A percentile compares a stretch with the other conserved stretches of the same genome.
These are phyloP conservation scores for Boletus patriciae DNA, from an alignment of 768 basidiomycete genomes.

Conservation along the genomic window DNA sequence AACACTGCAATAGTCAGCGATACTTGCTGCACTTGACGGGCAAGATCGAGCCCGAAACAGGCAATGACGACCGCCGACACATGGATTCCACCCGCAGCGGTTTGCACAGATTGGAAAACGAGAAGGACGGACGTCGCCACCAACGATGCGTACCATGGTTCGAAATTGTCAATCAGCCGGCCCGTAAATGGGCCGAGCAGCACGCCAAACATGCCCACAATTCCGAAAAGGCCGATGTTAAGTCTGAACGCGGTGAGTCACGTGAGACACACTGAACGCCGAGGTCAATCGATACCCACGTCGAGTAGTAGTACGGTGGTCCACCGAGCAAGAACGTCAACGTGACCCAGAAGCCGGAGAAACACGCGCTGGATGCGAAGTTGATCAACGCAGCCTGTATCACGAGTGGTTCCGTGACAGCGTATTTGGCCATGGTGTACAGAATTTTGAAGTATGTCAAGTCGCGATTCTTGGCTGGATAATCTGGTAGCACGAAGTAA, in stretches of 20 bases:
- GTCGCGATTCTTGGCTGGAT: conserved; percentile 69
- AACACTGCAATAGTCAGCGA: conserved; percentile 61
- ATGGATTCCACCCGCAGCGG: conserved; percentile 66
- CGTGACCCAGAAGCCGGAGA: conserved; percentile 67
- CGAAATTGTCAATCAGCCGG: conserved; percentile 61
- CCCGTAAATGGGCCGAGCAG: conserved; percentile 73
- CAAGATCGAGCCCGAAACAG: conserved; percentile 70
- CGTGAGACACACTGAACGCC: background rate
- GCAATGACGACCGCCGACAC: conserved; percentile 70
- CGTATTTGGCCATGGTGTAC: conserved; percentile 74
- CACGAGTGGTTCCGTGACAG: conserved; percentile 75
- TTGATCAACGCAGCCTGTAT: conserved; percentile 67
- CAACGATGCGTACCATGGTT: conserved; percentile 78
- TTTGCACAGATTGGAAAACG: conserved; percentile 60
- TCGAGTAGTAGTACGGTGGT: conserved; percentile 72
- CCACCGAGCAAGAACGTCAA: conserved; percentile 81
- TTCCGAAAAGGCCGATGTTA: conserved; percentile 71
- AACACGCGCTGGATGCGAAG: conserved; percentile 59
- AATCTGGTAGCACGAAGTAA: conserved; percentile 76
- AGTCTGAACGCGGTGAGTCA: conserved; percentile 30
- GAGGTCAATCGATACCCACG: conserved; percentile 41
- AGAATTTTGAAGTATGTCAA: conserved; percentile 69
- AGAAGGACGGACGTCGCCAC: conserved; percentile 48
- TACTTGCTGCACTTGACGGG: conserved; percentile 74
- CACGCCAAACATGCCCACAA: conserved; percentile 73